Conservation (phyloP, 2,329 filamentous ascomycete species). For the Colletotrichum kahawae region DNA sequence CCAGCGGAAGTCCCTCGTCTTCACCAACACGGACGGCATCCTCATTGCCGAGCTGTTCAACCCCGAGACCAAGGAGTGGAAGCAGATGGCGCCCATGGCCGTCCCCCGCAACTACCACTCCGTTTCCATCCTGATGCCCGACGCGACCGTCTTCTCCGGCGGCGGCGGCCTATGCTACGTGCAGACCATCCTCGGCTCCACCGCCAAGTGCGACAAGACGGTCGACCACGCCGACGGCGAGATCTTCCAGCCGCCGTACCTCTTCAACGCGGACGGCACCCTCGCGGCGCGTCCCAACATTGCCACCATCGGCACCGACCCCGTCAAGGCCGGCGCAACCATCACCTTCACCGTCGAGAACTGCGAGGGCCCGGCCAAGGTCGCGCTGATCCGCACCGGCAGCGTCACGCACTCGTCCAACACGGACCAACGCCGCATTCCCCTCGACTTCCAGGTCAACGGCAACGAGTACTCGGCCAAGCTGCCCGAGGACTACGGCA, state of each 20-base stretch:
- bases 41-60: constrained; percentile 52
- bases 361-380: constrained; percentile 35
- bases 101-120: constrained; percentile 56
- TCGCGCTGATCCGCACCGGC: constrained; percentile 53
- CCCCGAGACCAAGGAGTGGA: constrained; percentile 45
- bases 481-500: constrained; percentile 52
- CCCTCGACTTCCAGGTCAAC: constrained; percentile 35
- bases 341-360: constrained; percentile 31
- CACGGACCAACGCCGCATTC: constrained; percentile 61
- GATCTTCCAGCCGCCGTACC: constrained; percentile 61
- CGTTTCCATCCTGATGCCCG: constrained; percentile 51
- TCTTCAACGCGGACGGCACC: constrained; percentile 50
- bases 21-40: constrained; percentile 46
- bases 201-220: constrained; percentile 40
- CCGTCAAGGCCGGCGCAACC: constrained; percentile 28
- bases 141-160: constrained; percentile 54
- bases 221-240: constrained; percentile 60
- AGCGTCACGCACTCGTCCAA: constrained; percentile 60
- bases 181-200: constrained; percentile 13
- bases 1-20: constrained; percentile 44
- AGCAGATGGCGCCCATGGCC: constrained; percentile 37
- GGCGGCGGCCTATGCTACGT: constrained; percentile 58
- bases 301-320: constrained; percentile 28
- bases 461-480: constrained; percentile 41
- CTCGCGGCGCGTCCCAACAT: constrained; percentile 47